phyloP scores from a whole-genome alignment of 192 early-diverging fungal genomes.

The Backusella parvicylindrica region DNA sequence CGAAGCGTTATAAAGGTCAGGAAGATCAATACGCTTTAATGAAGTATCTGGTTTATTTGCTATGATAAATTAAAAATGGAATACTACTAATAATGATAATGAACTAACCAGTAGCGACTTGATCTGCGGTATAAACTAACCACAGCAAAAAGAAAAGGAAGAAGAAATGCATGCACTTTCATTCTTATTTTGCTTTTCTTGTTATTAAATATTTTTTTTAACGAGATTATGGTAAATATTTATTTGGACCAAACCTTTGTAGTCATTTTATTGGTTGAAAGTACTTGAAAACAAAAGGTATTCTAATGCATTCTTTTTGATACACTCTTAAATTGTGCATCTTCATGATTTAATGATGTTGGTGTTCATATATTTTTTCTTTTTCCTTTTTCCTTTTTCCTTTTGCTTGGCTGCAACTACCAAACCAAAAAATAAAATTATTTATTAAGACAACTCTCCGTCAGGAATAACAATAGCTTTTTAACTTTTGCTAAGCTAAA shows the following conservation, averaged over 20 bases:
- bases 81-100: not conserved
- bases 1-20: slow-evolving; percentile 7
- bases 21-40: slow-evolving; percentile 9
- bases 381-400: no score
- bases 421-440: no score
- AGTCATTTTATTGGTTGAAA: no score
- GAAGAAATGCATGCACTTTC: not conserved
- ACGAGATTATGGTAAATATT: not conserved
- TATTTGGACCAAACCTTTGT: not conserved
- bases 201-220: not conserved
- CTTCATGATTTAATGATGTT: no score
- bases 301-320: no score
- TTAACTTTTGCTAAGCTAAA: no score
- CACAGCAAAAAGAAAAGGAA: not conserved
- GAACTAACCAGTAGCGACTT: not conserved
- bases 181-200: not conserved
- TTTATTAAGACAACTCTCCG: no score
- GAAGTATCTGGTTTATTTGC: not conserved
- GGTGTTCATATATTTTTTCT: no score
- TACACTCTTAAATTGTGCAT: no score
- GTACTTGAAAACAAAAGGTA: no score
- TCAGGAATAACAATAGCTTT: no score
- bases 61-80: not conserved
- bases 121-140: not conserved
- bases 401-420: no score